A percentile compares a stretch with the other conserved stretches of the same genome.
phyloP scores from a whole-genome alignment of 768 basidiomycete species.

The Rhizopogon rudus region DNA sequence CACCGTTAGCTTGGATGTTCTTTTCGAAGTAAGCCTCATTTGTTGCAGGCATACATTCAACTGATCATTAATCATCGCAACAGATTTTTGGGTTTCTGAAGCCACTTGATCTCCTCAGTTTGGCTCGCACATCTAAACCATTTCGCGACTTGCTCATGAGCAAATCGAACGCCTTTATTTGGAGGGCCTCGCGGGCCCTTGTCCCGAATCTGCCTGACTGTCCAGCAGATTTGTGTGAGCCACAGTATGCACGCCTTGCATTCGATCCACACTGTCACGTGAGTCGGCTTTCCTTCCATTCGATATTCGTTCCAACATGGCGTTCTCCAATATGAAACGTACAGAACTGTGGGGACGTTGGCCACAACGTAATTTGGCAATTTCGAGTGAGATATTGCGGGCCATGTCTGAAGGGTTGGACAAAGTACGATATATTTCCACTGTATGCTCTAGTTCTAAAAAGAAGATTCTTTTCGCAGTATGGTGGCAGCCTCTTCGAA shows the following conservation, averaged over 20 bases:
- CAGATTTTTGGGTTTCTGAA: slow-evolving; percentile 41
- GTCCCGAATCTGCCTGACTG: slow-evolving; percentile 38
- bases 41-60: not conserved
- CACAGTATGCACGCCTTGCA: slow-evolving; percentile 44
- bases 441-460: slow-evolving; percentile 10
- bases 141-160: slow-evolving; percentile 37
- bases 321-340: not conserved
- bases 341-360: slow-evolving; percentile 21
- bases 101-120: slow-evolving; percentile 40
- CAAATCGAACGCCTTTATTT: slow-evolving; percentile 23
- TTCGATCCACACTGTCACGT: slow-evolving; percentile 39
- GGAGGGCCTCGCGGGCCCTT: slow-evolving; percentile 30
- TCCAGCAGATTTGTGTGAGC: slow-evolving; percentile 42
- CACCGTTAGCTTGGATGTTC: slow-evolving; percentile 25
- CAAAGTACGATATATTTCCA: slow-evolving; percentile 10
- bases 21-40: slow-evolving; percentile 19
- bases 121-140: slow-evolving; percentile 37
- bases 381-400: slow-evolving; percentile 23
- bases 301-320: not conserved
- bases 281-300: not conserved
- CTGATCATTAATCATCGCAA: not conserved
- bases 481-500: not conserved
- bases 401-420: slow-evolving; percentile 20
- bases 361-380: slow-evolving; percentile 26
- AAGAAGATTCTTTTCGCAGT: not conserved